These are phyloP conservation scores for Cercospora janseana DNA, from an alignment of 2,329 filamentous ascomycete species.

Conservation along the genomic window DNA sequence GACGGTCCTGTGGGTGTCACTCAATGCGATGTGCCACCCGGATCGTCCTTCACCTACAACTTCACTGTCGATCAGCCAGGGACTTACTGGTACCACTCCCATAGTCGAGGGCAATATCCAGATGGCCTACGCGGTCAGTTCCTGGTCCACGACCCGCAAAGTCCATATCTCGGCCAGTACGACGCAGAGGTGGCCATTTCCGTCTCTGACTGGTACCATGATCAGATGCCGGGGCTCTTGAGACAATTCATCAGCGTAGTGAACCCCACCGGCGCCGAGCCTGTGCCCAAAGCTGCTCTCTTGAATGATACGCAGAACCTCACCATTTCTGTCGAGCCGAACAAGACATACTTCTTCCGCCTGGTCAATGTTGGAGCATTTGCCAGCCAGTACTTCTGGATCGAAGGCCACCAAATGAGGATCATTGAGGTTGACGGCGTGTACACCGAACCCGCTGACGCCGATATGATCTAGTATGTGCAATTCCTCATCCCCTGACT, in stretches of 20 bases:
- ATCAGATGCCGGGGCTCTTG: constrained; percentile 53
- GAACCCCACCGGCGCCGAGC: constrained; percentile 62
- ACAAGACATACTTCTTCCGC: constrained; percentile 62
- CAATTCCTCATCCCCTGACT: no score
- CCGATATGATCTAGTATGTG: constrained; percentile 56
- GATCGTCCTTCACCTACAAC: constrained; percentile 62
- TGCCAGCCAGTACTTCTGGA: constrained; percentile 68
- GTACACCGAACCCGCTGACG: constrained; percentile 58
- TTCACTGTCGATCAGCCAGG: constrained; percentile 58
- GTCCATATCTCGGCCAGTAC: constrained; percentile 53
- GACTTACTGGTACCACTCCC: constrained; percentile 66
- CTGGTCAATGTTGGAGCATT: constrained; percentile 70
- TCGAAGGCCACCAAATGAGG: constrained; percentile 65
- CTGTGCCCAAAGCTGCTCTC: constrained; percentile 63
- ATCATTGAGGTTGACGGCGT: constrained; percentile 71
- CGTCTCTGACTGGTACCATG: constrained; percentile 72
- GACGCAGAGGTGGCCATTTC: constrained; percentile 63
- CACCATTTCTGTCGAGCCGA: constrained; percentile 47
- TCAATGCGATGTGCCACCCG: constrained; percentile 66
- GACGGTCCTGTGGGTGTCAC: constrained; percentile 68
- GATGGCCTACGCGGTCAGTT: constrained; percentile 68
- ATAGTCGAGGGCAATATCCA: constrained; percentile 62
- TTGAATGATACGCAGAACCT: constrained; percentile 60
- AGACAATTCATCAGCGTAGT: constrained; percentile 54
- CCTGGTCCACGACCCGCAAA: constrained; percentile 61